These are phyloP conservation scores for Osmanthus fragrans DNA, from an alignment of 257 asterid species.

Conservation along the genomic window DNA sequence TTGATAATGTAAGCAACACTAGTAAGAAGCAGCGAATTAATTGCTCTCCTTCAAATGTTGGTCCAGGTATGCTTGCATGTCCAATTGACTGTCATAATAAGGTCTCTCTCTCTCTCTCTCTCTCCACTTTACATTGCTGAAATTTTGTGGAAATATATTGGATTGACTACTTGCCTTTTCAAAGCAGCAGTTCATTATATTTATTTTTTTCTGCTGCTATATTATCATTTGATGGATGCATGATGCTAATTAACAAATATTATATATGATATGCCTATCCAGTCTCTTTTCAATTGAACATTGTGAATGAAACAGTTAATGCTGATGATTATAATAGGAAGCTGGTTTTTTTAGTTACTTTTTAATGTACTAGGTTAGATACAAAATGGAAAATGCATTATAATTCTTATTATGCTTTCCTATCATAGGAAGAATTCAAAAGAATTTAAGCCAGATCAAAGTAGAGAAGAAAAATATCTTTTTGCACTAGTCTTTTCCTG, in stretches of 20 bases:
- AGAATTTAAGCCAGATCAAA: background rate
- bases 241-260: background rate
- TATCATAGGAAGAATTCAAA: background rate
- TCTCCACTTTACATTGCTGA: background rate
- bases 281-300: background rate
- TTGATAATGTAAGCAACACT: conserved; percentile 12
- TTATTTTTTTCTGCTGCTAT: background rate
- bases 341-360: background rate
- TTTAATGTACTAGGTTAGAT: background rate
- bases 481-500: background rate
- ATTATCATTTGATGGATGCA: background rate
- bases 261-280: background rate
- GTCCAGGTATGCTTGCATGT: conserved; percentile 30
- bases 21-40: conserved; percentile 21
- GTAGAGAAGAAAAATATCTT: conserved; percentile 8
- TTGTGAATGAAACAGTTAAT: background rate
- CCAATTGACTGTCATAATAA: background rate
- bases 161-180: background rate
- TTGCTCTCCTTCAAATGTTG: conserved; percentile 23
- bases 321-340: background rate
- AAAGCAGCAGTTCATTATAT: background rate
- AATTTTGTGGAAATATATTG: background rate
- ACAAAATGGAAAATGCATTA: background rate
- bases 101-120: background rate
- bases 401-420: background rate